phyloP scores from a whole-genome alignment of 169 alveolate genomes.

The Plasmodium vivax region DNA sequence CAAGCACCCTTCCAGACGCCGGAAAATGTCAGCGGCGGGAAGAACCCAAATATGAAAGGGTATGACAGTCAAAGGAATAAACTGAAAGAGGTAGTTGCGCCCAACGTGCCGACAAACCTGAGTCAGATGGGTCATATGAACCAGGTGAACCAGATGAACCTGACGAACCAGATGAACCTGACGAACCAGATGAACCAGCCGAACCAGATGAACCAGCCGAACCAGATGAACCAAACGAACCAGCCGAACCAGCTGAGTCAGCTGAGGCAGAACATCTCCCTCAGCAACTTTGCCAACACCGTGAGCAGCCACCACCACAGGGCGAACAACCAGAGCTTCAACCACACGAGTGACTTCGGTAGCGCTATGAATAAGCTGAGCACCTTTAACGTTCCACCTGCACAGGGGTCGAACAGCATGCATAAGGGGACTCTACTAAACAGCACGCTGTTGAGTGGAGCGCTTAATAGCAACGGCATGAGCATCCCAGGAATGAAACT shows the following conservation, averaged over 20 bases:
- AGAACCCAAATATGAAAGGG: not conserved
- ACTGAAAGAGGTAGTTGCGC: not conserved
- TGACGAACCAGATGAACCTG: no score
- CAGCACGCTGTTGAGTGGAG: not conserved
- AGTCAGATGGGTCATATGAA: not conserved
- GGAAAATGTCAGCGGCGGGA: not conserved
- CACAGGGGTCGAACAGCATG: not conserved
- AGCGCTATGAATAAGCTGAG: not conserved
- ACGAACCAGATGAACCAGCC: no score
- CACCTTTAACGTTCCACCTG: not conserved
- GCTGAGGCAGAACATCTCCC: constrained; percentile 1
- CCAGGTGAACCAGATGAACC: not conserved
- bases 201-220: no score
- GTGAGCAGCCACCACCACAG: not conserved
- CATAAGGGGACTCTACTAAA: not conserved
- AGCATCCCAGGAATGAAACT: not conserved
- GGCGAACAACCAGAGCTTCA: not conserved
- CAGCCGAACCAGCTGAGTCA: not conserved
- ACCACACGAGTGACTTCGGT: not conserved
- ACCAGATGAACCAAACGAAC: no score
- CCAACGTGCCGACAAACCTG: not conserved
- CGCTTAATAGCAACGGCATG: not conserved
- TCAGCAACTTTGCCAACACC: constrained; percentile 26
- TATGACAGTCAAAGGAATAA: not conserved
- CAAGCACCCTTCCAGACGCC: not conserved